Conservation (phyloP, 345 rosid species). For the Cardamine chenopodiifolia region DNA sequence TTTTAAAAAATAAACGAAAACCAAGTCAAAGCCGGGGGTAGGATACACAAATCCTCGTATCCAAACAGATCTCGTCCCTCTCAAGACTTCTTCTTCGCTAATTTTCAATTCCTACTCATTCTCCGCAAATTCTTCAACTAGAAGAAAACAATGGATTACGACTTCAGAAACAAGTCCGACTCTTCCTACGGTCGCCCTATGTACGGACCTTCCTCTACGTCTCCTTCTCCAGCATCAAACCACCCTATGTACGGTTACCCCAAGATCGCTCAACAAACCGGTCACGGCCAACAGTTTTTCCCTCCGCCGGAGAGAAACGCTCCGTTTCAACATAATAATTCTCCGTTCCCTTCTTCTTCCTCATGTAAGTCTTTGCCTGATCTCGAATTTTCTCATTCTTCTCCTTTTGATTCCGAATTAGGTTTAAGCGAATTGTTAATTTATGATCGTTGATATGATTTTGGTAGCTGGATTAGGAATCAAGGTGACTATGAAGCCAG, state of each 20-base stretch:
- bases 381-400: neutral
- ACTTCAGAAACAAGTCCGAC: conserved; percentile 53
- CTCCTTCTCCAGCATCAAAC: conserved; percentile 42
- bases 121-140: conserved; percentile 6
- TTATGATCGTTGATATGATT: conserved; percentile 16
- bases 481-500: conserved; percentile 71
- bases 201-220: conserved; percentile 48
- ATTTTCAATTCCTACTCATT: neutral
- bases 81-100: conserved; percentile 2
- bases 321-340: conserved; percentile 45
- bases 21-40: neutral
- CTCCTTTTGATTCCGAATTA: neutral
- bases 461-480: conserved; percentile 80
- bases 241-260: conserved; percentile 74
- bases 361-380: conserved; percentile 47
- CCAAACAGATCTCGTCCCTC: conserved; percentile 27
- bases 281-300: conserved; percentile 42
- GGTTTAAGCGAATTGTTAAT: neutral
- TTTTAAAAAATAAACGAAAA: too few species aligned
- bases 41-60: neutral
- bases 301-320: conserved; percentile 55
- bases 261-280: conserved; percentile 56
- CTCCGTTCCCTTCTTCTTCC: conserved; percentile 47
- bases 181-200: conserved; percentile 49
- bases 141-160: conserved; percentile 49